Base-by-base conservation (phyloP, 1,284 basidiomycete species). In the Ceratobasidium sp. region DNA sequence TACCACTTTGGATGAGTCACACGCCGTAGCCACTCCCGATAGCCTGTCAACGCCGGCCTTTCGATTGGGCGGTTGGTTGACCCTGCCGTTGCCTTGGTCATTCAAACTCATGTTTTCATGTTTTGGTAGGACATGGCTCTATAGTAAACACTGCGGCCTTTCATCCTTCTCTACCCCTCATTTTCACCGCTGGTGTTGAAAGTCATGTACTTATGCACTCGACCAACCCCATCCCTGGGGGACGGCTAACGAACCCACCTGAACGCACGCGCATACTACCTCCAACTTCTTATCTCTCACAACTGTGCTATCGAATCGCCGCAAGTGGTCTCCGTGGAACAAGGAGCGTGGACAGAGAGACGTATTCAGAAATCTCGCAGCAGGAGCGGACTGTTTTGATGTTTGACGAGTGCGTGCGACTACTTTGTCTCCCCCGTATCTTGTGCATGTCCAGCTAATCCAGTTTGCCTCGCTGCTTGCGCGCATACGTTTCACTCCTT, bases 131-230 rank as follows among this genome's bases (percentile, higher is more conserved):
- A 19, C 69, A 73, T 29, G 36, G 27, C n/a, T 73, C 69, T 41
- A 62, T 73, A 31, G 59, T 73, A 27, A 73, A 73, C 50, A 73
- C 69, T 14, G 69, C 69, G 44, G 69, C 69, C n/a, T 62, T 63
- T 48, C 69, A 73, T 15, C 69, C 69, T 19, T 62, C 57, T 9
- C 48, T 73, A 27, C 69, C 69, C 22, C 8, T 73, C n/a, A 53
- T 73, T 24, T 45, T 73, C 33, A 73, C 57, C 9, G 45, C 69
- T 31, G 69, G 69, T 9, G 59, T 73, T 11, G 69, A 73, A 45
- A 62, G 29, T 36, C 48, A 73, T 22, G 44, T 63, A 60, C 59
- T 51, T 9, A 53, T 73, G 19, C 69, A 73, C 33, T 27, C 44
- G 7, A 44, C 48, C 6, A 57, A 59, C 44, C 48, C 69, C 24